Conservation (phyloP, 1,284 basidiomycete genomes). For the Cerrena zonata region DNA sequence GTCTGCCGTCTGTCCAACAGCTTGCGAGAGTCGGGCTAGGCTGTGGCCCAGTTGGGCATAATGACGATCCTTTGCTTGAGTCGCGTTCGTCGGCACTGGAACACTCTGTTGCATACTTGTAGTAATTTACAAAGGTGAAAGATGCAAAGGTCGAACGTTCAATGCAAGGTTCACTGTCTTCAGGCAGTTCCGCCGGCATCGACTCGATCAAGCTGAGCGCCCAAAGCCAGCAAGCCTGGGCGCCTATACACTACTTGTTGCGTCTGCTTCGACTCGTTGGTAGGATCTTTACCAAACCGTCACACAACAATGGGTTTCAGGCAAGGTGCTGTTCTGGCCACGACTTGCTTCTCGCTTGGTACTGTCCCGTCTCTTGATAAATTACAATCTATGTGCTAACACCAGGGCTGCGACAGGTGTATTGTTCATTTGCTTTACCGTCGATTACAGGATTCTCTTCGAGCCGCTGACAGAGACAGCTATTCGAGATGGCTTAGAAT, state of each 20-base stretch:
- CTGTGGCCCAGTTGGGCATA: slow-evolving; percentile 63
- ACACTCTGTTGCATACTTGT: slow-evolving; percentile 21
- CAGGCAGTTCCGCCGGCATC: neutral
- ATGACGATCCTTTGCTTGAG: slow-evolving; percentile 66
- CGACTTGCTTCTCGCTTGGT: slow-evolving; percentile 77
- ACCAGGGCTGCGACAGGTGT: slow-evolving; percentile 51
- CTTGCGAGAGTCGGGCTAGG: slow-evolving; percentile 54
- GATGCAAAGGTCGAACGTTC: no score
- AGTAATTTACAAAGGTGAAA: no score
- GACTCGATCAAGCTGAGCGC: neutral
- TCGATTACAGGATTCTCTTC: slow-evolving; percentile 79
- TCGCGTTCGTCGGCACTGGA: slow-evolving; percentile 47
- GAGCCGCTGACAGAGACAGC: slow-evolving; percentile 58
- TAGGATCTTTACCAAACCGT: no score
- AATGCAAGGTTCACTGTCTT: no score
- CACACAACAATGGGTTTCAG: slow-evolving; percentile 67
- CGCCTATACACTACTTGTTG: no score
- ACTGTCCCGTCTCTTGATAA: slow-evolving; percentile 3
- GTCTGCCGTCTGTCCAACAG: slow-evolving; percentile 60
- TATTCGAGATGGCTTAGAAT: slow-evolving; percentile 72
- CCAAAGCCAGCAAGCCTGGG: no score
- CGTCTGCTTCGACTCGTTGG: no score
- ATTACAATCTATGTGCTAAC: neutral
- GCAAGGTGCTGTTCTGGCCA: slow-evolving; percentile 75
- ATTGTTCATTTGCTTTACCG: slow-evolving; percentile 80